phyloP scores from a whole-genome alignment of 129 eudicot species.

The Centrapalus pauciflorus region DNA sequence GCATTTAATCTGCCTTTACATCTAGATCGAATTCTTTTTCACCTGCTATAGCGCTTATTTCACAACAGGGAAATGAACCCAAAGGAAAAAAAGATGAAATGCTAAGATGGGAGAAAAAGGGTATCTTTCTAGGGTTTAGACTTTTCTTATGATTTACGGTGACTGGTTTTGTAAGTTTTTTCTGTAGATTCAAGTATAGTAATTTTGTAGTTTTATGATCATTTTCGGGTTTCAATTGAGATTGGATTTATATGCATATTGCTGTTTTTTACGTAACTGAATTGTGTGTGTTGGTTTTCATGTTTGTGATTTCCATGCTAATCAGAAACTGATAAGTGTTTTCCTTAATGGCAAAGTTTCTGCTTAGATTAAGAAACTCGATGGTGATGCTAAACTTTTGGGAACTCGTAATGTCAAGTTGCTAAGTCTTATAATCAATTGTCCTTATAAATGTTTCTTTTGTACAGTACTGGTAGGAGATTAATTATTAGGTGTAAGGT shows the following conservation, averaged over 20 bases:
- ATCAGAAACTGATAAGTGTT: not conserved
- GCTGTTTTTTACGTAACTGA: not conserved
- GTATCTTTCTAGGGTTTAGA: constrained; percentile 8
- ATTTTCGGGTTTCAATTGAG: not conserved
- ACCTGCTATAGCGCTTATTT: no score
- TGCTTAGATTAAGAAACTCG: constrained; percentile 8
- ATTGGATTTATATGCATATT: constrained; percentile 1
- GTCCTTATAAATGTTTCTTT: not conserved
- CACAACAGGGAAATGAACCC: no score
- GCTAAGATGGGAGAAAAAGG: no score
- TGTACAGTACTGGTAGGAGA: not conserved
- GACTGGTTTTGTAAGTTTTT: not conserved
- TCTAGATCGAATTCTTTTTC: no score
- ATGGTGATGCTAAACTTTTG: not conserved
- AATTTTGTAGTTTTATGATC: not conserved
- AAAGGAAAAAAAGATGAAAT: no score
- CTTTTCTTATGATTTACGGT: not conserved
- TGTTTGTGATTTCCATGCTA: not conserved
- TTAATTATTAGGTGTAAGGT: not conserved
- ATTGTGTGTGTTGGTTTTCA: not conserved
- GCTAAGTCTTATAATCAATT: not conserved
- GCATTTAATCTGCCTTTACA: no score
- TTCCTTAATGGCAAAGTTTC: not conserved
- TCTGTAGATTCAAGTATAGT: not conserved
- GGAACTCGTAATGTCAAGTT: not conserved